Percentiles rank a stretch among this genome's conserved stretches.
Evolutionary conservation across 371 early-diverging fungal genomes (phyloP).

Genomic region (Amoeboaphelidium occidentale): DNA sequence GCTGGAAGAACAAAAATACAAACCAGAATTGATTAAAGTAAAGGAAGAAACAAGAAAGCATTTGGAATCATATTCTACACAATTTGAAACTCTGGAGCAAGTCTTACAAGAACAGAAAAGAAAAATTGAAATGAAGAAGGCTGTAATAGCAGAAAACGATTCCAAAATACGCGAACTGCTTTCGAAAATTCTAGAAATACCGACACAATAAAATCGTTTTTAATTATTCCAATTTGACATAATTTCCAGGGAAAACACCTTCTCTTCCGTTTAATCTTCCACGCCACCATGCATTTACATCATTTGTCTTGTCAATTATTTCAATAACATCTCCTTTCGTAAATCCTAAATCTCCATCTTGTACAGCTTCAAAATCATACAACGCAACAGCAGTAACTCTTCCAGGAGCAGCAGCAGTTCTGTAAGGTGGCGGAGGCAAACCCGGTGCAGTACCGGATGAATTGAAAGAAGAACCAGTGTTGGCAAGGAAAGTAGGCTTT

Average conservation of each 20-base stretch:
- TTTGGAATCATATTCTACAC: too few relatives aligned
- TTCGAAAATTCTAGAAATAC: too few relatives aligned
- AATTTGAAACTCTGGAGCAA: too few relatives aligned
- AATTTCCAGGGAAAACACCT: constrained; percentile 60
- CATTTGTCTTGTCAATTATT: constrained; percentile 25
- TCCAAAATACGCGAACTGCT: too few relatives aligned
- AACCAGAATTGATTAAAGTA: too few relatives aligned
- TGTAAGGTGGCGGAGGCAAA: neutral
- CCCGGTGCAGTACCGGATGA: neutral
- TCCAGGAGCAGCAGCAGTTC: neutral
- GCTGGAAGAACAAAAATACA: too few relatives aligned
- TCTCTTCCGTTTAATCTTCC: constrained; percentile 28
- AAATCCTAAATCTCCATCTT: constrained; percentile 37
- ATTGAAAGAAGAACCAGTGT: too few relatives aligned
- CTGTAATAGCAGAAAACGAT: too few relatives aligned
- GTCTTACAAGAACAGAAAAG: too few relatives aligned
- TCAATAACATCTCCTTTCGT: constrained; percentile 34
- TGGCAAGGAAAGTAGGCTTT: neutral
- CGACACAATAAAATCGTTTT: too few relatives aligned
- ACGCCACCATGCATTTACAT: constrained; percentile 46
- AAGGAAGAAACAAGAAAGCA: too few relatives aligned
- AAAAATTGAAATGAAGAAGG: too few relatives aligned
- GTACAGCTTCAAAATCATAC: constrained; percentile 41
- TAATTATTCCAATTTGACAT: constrained; percentile 25
- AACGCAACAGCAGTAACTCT: constrained; percentile 15